phyloP scores from a whole-genome alignment of 164 flowering plant genomes.

The Euptelea pleiosperma region DNA sequence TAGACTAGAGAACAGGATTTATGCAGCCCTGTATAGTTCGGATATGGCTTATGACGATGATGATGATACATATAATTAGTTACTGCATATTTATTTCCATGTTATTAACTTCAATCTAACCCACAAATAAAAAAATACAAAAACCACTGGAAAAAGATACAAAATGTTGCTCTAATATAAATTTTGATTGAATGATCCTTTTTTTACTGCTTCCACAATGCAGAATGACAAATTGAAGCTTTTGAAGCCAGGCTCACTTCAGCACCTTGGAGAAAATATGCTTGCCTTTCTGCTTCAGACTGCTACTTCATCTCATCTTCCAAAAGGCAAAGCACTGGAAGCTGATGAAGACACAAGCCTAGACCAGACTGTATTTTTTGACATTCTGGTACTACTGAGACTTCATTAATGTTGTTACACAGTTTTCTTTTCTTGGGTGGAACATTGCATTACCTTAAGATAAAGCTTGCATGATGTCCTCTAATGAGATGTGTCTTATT shows the following conservation, averaged over 20 bases:
- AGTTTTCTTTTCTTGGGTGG: no score
- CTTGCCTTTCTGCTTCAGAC: slow-evolving; percentile 67
- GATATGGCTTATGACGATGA: no score
- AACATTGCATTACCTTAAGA: no score
- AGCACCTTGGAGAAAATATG: slow-evolving; percentile 93
- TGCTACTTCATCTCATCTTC: slow-evolving; percentile 51
- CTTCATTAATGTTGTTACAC: no score
- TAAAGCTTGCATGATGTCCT: background rate
- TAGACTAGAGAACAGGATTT: no score
- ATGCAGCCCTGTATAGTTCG: no score
- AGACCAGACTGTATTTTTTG: slow-evolving; percentile 61
- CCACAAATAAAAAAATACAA: no score
- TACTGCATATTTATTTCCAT: background rate
- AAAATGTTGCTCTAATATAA: background rate
- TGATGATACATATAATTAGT: no score
- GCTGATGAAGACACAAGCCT: slow-evolving; percentile 21
- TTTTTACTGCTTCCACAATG: slow-evolving; percentile 19
- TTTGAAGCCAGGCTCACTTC: slow-evolving; percentile 79
- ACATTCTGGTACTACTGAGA: slow-evolving; percentile 53
- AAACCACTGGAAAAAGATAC: no score
- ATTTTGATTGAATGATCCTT: background rate
- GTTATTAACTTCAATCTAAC: background rate
- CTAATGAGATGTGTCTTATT: slow-evolving; percentile 1
- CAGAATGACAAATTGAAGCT: slow-evolving; percentile 85
- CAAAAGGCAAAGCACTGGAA: slow-evolving; percentile 26